Conservation (phyloP, 1,284 basidiomycete genomes). For the Salmacisia buchloeana region DNA sequence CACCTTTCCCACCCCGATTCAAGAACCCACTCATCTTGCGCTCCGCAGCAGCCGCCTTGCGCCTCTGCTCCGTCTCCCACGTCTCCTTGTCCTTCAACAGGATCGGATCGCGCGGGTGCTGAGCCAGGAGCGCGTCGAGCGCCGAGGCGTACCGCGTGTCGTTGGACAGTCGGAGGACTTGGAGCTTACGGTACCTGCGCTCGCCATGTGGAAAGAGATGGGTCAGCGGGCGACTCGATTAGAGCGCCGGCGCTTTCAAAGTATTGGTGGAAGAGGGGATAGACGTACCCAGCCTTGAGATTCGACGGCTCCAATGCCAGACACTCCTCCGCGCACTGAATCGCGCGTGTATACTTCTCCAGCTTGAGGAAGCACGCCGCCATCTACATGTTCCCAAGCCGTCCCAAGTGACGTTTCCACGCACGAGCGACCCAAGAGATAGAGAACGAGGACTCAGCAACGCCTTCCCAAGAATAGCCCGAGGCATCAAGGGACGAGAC, state of each 20-base stretch:
- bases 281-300: background rate
- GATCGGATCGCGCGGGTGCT: background rate
- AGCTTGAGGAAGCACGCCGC: slow-evolving; percentile 8
- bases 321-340: slow-evolving; percentile 1
- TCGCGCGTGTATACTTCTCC: background rate
- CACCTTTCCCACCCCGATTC: no score
- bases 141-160: background rate
- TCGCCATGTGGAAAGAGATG: background rate
- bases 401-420: background rate
- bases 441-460: background rate
- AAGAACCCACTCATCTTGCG: slow-evolving; percentile 4
- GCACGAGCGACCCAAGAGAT: background rate
- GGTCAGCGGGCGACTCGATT: background rate
- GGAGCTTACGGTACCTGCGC: background rate
- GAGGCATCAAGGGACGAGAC: background rate
- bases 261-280: background rate
- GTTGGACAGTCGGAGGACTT: background rate
- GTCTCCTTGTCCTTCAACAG: background rate
- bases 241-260: background rate
- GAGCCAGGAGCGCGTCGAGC: background rate
- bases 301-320: background rate
- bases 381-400: background rate
- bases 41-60: background rate
- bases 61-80: background rate
- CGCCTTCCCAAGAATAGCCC: background rate